Conservation (phyloP, 768 basidiomycete species). For the Tulasnella sp. region DNA sequence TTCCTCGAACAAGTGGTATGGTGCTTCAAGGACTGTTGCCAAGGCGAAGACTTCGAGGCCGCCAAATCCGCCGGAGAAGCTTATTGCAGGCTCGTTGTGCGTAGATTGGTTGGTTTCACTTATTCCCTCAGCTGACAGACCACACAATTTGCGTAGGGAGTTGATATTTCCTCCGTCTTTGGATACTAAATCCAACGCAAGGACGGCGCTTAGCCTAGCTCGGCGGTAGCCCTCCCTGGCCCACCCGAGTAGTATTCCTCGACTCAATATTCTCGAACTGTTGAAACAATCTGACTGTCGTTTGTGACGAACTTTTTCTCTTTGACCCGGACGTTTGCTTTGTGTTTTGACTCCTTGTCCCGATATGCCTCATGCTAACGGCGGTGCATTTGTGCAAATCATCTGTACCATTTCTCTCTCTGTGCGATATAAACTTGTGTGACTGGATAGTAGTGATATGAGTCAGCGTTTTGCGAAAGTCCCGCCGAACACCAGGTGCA, state of each 20-base stretch:
- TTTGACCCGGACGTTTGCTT: not conserved
- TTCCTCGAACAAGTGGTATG: not conserved
- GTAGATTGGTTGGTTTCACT: not conserved
- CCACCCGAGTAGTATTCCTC: too few relatives aligned
- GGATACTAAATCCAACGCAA: not conserved
- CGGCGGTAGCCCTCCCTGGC: not conserved
- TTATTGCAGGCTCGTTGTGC: not conserved
- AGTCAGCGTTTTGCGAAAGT: not conserved
- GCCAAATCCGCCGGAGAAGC: not conserved
- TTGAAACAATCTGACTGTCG: not conserved
- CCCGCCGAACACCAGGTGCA: too few relatives aligned
- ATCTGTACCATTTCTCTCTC: not conserved
- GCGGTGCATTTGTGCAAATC: not conserved
- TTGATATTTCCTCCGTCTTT: not conserved
- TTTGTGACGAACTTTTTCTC: not conserved
- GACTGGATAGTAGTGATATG: not conserved
- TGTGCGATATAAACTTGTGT: not conserved
- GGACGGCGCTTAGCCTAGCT: not conserved
- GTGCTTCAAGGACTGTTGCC: not conserved
- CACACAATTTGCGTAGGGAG: not conserved
- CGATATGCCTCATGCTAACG: not conserved
- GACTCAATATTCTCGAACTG: too few relatives aligned
- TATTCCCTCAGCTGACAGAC: not conserved
- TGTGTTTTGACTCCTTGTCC: not conserved
- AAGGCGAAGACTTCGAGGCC: not conserved